Percentiles rank a stretch among this genome's conserved stretches.
phyloP scores from a whole-genome alignment of 257 asterid species.

The Solanum bulbocastanum region DNA sequence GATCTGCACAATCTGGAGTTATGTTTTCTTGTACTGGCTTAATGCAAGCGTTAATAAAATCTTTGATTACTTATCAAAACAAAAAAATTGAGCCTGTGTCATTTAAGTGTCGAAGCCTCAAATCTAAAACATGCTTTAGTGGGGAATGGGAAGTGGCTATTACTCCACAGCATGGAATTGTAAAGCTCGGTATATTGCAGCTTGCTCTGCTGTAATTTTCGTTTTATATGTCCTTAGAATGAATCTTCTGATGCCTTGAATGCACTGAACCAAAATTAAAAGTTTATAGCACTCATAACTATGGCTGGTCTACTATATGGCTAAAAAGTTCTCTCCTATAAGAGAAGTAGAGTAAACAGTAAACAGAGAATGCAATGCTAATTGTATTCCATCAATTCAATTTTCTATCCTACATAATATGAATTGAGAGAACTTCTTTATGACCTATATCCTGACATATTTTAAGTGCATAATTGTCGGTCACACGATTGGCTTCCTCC shows the following conservation, averaged over 20 bases:
- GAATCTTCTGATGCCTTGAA: background rate
- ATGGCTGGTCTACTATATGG: background rate
- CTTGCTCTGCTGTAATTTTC: background rate
- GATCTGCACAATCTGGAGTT: background rate
- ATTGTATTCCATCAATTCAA: background rate
- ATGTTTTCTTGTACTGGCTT: background rate
- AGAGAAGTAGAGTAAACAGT: background rate
- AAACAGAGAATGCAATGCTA: background rate
- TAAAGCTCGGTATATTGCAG: background rate
- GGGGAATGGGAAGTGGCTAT: background rate
- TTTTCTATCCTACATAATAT: background rate
- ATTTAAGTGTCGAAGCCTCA: background rate
- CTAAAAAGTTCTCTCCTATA: background rate
- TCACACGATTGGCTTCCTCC: background rate
- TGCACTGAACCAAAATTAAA: background rate
- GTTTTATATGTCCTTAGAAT: background rate
- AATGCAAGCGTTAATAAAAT: background rate
- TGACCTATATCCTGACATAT: background rate
- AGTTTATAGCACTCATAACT: background rate
- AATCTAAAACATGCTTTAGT: background rate
- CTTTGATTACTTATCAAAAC: background rate
- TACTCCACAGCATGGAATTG: background rate
- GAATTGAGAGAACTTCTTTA: background rate
- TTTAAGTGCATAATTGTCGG: background rate
- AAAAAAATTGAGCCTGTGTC: background rate